These are phyloP conservation scores for Globisporangium viniferum DNA, from an alignment of 352 stramenopile genomes.

Conservation along the genomic window DNA sequence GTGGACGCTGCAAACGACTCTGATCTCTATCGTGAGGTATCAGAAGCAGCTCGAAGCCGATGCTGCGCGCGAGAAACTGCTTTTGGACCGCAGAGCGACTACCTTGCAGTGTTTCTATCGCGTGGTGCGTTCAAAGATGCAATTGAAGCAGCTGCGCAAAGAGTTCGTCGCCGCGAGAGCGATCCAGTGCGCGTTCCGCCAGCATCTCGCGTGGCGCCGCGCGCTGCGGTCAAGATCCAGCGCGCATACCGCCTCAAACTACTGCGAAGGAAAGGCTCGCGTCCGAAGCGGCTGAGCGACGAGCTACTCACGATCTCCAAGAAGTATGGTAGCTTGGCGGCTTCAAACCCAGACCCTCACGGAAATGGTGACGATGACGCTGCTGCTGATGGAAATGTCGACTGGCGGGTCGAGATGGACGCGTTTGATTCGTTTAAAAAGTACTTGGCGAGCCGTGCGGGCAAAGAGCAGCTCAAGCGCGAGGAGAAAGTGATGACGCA, in stretches of 20 bases:
- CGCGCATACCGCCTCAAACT: slow-evolving; percentile 54
- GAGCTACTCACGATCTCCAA: slow-evolving; percentile 47
- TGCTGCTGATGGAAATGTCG: slow-evolving; percentile 1
- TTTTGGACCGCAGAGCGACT: slow-evolving; percentile 23
- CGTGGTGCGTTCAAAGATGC: slow-evolving; percentile 19
- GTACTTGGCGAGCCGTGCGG: slow-evolving; percentile 44
- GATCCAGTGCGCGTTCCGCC: slow-evolving; percentile 70
- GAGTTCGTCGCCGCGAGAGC: slow-evolving; percentile 33
- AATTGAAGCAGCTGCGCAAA: slow-evolving; percentile 25
- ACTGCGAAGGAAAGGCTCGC: slow-evolving; percentile 32
- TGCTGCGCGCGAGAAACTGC: slow-evolving; percentile 21
- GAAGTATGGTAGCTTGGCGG: slow-evolving; percentile 29
- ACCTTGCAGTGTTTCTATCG: slow-evolving; percentile 51
- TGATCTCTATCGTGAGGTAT: slow-evolving; percentile 46
- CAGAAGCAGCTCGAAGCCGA: slow-evolving; percentile 48
- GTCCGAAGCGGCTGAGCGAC: slow-evolving; percentile 34
- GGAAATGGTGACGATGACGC: neutral
- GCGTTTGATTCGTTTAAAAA: slow-evolving; percentile 56
- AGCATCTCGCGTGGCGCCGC: slow-evolving; percentile 55
- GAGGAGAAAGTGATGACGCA: slow-evolving; percentile 44
- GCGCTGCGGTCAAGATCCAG: slow-evolving; percentile 46
- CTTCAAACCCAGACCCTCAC: neutral
- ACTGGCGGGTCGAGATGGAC: slow-evolving; percentile 50
- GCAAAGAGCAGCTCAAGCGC: slow-evolving; percentile 46
- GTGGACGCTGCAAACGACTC: slow-evolving; percentile 18